Evolutionary conservation across 202 grass and related monocot species (phyloP).

Genomic region (Schoenoplectus triqueter): DNA sequence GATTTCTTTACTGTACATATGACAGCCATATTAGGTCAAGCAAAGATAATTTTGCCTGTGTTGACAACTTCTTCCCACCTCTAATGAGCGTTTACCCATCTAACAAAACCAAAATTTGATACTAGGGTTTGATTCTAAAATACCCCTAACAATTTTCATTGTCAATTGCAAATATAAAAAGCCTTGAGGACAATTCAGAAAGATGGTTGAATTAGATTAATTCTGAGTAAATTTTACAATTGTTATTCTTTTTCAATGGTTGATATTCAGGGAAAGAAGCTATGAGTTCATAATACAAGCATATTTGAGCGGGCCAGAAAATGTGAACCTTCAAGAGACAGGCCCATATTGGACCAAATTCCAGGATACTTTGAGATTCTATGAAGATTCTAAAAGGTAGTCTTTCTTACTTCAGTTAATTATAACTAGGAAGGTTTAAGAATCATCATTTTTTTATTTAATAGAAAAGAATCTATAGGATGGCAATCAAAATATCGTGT

Average conservation of each 20-base stretch:
- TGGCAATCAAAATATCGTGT: neutral
- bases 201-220: constrained; percentile 12
- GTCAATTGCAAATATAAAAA: constrained; percentile 13
- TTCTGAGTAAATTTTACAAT: neutral
- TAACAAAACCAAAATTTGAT: neutral
- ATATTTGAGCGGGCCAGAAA: constrained; percentile 82
- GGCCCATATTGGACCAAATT: constrained; percentile 82
- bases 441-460: neutral
- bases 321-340: constrained; percentile 94
- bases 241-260: constrained; percentile 7
- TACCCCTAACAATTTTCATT: neutral
- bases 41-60: neutral
- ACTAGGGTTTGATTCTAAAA: neutral
- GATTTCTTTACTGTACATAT: neutral
- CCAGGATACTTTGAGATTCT: constrained; percentile 68
- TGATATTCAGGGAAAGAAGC: constrained; percentile 59
- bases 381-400: constrained; percentile 86
- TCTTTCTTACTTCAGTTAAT: neutral
- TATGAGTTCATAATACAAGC: constrained; percentile 93
- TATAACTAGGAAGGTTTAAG: constrained; percentile 23
- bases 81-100: neutral
- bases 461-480: neutral
- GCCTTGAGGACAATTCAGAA: neutral
- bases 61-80: neutral
- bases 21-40: neutral